Percentiles rank a stretch among this genome's conserved stretches.
These are phyloP conservation scores for Claviceps citrina DNA, from an alignment of 2,329 filamentous ascomycete genomes.

Conservation along the genomic window DNA sequence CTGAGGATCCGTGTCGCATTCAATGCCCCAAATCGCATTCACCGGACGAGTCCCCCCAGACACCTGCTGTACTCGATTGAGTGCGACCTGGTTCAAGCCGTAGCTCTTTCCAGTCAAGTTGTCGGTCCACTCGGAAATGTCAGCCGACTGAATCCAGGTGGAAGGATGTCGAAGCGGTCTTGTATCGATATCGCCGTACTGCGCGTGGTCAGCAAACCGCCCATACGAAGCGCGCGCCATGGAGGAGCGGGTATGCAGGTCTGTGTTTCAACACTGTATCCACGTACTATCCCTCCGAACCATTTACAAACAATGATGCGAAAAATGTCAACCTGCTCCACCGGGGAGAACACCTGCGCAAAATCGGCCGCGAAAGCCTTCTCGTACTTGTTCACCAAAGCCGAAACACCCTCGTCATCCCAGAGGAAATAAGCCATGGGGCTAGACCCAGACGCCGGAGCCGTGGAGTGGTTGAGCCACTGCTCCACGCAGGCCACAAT, in stretches of 20 bases:
- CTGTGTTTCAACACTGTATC: too few species aligned
- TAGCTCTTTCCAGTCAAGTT: constrained; percentile 1
- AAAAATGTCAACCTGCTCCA: constrained; percentile 4
- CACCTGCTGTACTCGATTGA: neutral
- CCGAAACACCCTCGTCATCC: constrained; percentile 4
- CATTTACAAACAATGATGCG: constrained; percentile 4
- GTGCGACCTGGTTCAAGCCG: neutral
- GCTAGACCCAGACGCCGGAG: neutral
- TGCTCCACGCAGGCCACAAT: neutral
- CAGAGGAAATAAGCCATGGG: constrained; percentile 4
- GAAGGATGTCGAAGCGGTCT: constrained; percentile 3
- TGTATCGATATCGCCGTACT: constrained; percentile 4
- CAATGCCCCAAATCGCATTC: constrained; percentile 3
- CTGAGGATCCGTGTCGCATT: constrained; percentile 7
- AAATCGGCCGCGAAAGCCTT: neutral
- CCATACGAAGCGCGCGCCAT: neutral
- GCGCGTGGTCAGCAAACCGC: neutral
- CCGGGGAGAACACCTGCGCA: neutral
- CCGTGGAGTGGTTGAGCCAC: neutral
- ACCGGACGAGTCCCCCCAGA: neutral
- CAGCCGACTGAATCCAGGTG: constrained; percentile 1
- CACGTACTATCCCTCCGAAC: constrained; percentile 5
- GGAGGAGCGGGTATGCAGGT: too few species aligned
- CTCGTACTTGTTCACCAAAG: constrained; percentile 2
- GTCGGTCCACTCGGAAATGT: constrained; percentile 2